phyloP scores from a whole-genome alignment of 306 rosid species.

The Malus sylvestris region DNA sequence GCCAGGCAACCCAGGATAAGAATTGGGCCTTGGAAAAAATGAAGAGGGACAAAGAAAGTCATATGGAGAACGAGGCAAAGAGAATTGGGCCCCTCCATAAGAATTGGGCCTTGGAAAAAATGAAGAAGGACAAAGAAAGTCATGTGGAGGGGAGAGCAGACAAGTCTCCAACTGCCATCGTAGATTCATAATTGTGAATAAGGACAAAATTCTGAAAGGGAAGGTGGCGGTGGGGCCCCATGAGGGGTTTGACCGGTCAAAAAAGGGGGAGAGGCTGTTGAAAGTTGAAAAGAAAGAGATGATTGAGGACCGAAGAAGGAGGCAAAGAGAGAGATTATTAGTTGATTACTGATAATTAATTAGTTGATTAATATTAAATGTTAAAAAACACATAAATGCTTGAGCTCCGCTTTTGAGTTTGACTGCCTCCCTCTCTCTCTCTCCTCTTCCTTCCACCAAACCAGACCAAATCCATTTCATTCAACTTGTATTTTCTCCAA shows the following conservation, averaged over 20 bases:
- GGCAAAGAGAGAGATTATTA: background rate
- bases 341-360: background rate
- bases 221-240: background rate
- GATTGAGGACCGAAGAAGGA: background rate
- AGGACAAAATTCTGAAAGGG: background rate
- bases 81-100: too few relatives aligned
- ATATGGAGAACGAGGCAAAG: too few relatives aligned
- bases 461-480: background rate
- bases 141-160: too few relatives aligned
- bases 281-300: conserved; percentile 16
- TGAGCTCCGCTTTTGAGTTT: conserved; percentile 17
- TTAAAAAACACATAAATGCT: background rate
- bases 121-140: too few relatives aligned
- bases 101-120: too few relatives aligned
- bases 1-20: too few relatives aligned
- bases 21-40: too few relatives aligned
- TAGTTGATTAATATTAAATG: background rate
- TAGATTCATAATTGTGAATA: background rate
- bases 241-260: conserved; percentile 53
- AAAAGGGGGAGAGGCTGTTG: conserved; percentile 31
- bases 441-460: background rate
- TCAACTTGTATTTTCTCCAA: background rate
- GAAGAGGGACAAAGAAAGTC: background rate
- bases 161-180: background rate
- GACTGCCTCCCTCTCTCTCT: conserved; percentile 15